These are phyloP conservation scores for Ilyonectria mors-panacis DNA, from an alignment of 2,329 filamentous ascomycete genomes.

Conservation along the genomic window DNA sequence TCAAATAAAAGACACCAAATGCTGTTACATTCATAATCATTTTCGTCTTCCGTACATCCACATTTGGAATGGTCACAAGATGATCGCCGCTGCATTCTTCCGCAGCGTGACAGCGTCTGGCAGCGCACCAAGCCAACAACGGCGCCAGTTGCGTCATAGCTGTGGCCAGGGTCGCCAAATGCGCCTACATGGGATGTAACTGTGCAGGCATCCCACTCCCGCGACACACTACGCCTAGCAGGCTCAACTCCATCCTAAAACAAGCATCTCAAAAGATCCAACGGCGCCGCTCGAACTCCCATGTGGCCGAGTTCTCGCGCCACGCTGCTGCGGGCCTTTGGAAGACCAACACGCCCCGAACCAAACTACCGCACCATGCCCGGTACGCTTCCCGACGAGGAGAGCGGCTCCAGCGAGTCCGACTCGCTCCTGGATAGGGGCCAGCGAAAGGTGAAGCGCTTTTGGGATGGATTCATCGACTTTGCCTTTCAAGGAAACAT, in stretches of 20 bases:
- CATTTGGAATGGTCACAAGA: conserved; percentile 4
- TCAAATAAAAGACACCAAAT: not conserved
- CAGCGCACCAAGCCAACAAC: conserved; percentile 3
- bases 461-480: conserved; percentile 77
- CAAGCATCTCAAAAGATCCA: not conserved
- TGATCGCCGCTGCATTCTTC: conserved; percentile 2
- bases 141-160: conserved; percentile 21
- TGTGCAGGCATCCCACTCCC: conserved; percentile 4
- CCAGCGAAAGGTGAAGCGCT: conserved; percentile 62
- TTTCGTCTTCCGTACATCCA: not conserved
- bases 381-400: conserved; percentile 51
- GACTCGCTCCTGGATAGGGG: conserved; percentile 63
- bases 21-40: not conserved
- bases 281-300: not conserved
- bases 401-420: conserved; percentile 52
- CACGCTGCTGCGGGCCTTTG: conserved; percentile 2
- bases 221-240: not conserved
- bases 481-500: conserved; percentile 84
- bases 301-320: conserved; percentile 5
- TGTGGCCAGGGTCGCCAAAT: conserved; percentile 9
- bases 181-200: conserved; percentile 15
- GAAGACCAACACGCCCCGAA: conserved; percentile 9
- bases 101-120: conserved; percentile 6
- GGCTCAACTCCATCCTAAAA: not conserved
- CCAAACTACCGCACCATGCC: conserved; percentile 47